Evolutionary conservation across 2,329 filamentous ascomycete species (phyloP), one percentile per base, ranked within the genome.

Genomic region (Fusarium succisae): DNA sequence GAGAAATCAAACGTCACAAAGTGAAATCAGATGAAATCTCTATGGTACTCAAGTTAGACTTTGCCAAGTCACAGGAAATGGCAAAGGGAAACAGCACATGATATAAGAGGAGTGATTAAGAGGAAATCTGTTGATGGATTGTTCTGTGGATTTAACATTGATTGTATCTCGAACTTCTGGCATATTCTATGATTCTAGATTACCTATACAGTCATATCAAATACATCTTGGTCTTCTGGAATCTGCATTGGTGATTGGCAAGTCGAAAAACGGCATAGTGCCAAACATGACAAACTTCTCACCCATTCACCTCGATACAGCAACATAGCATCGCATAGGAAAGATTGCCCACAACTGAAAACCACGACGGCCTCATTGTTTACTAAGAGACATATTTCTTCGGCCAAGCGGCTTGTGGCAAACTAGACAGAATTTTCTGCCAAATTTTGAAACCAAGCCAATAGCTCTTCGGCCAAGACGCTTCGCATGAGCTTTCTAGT

Each of bases 11-110:
- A 4, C 26, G 2, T 15, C n/a, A 32, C 5, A 13, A 35, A 44
- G 8, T 18, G 10, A 8, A 22, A 14, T 13, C 22, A 35, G 9
- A 12, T 8, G 22, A 24, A 56, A 44, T 17, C 3, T 26, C 8
- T 5, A 8, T 0, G 20, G 4, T 8, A 18, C 2, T 30, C 0
- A 0, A 11, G 17, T 15, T 20, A 0, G 6, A 24, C 1, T 51
- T 35, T 35, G 4, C 17, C 12, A 20, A 24, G 0, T 4, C 2
- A 6, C 0, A 15, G 12, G 6, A 20, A 53, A 24, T 1, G 8
- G 0, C 10, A 6, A 32, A 30, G 2, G 0, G 0, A n/a, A 32
- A 3, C 7, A 32, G 5, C 11, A 18, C 15, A 9, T 32, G 2
- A 8, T 1, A 13, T 6, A 2, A 9, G 0, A 32, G 3, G 4